These are phyloP conservation scores for Fusarium chuoi DNA, from an alignment of 2,329 filamentous ascomycete genomes.

Conservation along the genomic window DNA sequence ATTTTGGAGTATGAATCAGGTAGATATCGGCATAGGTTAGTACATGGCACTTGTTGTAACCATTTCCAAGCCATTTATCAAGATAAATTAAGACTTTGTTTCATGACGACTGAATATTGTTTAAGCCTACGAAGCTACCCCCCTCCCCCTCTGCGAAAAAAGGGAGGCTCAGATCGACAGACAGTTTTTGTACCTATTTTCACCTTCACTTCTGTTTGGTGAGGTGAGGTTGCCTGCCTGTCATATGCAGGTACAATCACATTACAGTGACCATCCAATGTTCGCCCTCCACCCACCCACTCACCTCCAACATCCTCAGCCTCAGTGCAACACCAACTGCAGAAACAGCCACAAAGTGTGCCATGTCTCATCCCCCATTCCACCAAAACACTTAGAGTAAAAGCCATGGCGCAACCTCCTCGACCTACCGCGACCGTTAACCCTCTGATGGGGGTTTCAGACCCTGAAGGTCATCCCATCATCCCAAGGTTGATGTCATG, in stretches of 20 bases:
- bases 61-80: not conserved
- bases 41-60: not conserved
- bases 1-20: not conserved
- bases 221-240: not conserved
- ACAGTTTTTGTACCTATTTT: not conserved
- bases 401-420: slow-evolving; percentile 24
- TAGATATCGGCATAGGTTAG: not conserved
- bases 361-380: not conserved
- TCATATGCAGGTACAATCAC: slow-evolving; percentile 19
- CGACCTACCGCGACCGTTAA: not conserved
- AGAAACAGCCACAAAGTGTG: slow-evolving; percentile 4
- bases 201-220: not conserved
- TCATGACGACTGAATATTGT: not conserved
- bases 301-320: slow-evolving; percentile 7
- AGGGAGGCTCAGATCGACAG: not conserved
- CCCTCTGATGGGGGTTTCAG: slow-evolving; percentile 1
- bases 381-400: not conserved
- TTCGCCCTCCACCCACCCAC: not conserved
- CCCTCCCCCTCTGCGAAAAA: no score
- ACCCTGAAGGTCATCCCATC: slow-evolving; percentile 24
- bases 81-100: not conserved
- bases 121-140: not conserved
- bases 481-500: slow-evolving; percentile 11
- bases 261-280: not conserved
- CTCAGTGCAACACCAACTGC: slow-evolving; percentile 9